These are phyloP conservation scores for Beverwykella pulmonaria DNA, from an alignment of 495 filamentous ascomycete genomes.

Conservation along the genomic window DNA sequence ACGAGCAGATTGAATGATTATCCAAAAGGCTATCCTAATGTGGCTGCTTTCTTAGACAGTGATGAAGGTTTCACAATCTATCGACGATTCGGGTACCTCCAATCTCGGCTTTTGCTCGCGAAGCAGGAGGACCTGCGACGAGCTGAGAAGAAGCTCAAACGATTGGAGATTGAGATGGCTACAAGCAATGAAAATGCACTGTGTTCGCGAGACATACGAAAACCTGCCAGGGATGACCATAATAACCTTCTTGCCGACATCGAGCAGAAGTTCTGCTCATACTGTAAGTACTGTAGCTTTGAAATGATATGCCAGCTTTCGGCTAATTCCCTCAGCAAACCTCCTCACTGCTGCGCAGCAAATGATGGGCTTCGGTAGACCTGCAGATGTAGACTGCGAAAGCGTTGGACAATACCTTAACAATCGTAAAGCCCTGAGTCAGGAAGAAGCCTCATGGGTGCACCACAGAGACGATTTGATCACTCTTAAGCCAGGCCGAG, in stretches of 20 bases:
- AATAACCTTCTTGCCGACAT: slow-evolving; percentile 17
- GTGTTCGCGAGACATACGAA: slow-evolving; percentile 8
- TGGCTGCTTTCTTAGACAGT: slow-evolving; percentile 44
- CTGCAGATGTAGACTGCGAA: slow-evolving; percentile 41
- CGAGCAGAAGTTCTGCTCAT: slow-evolving; percentile 32
- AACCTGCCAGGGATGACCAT: slow-evolving; percentile 6
- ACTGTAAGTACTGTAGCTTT: slow-evolving; percentile 11
- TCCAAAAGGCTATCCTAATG: slow-evolving; percentile 35
- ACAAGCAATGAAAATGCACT: slow-evolving; percentile 7
- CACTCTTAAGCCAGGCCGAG: slow-evolving; percentile 45
- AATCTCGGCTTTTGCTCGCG: slow-evolving; percentile 40
- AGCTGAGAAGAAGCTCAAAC: slow-evolving; percentile 37
- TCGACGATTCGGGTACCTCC: slow-evolving; percentile 43
- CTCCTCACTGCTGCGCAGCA: slow-evolving; percentile 36
- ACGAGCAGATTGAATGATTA: slow-evolving; percentile 13
- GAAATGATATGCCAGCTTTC: neutral
- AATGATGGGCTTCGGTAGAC: slow-evolving; percentile 40
- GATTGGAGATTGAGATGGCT: slow-evolving; percentile 24
- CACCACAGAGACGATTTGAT: slow-evolving; percentile 48
- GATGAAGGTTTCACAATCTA: slow-evolving; percentile 43
- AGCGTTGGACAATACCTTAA: slow-evolving; percentile 45
- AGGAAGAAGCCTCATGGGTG: slow-evolving; percentile 42
- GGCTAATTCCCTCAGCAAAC: slow-evolving; percentile 7
- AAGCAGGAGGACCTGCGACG: slow-evolving; percentile 41
- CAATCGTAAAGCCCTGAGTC: slow-evolving; percentile 32